Conservation (phyloP, 192 early-diverging fungal genomes). For the Coemansia guatemalensis region DNA sequence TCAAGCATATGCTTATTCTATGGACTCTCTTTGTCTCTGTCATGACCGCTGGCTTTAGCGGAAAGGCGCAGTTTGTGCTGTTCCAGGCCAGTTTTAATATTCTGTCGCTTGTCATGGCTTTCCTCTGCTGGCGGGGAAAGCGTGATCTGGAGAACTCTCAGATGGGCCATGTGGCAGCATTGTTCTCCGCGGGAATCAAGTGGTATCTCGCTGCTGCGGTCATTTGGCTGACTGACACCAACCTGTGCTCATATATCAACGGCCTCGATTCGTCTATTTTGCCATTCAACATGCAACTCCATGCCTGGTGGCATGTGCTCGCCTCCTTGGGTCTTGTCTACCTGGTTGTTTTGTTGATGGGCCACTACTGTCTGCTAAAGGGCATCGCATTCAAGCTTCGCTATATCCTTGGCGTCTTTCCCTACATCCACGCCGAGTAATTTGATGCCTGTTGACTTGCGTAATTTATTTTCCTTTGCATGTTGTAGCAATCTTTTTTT, state of each 20-base stretch:
- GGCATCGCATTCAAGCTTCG: conserved; percentile 38
- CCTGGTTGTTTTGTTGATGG: conserved; percentile 58
- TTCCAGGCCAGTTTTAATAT: conserved; percentile 52
- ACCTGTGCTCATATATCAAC: conserved; percentile 51
- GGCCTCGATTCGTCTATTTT: conserved; percentile 43
- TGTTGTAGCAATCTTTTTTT: conserved; percentile 1
- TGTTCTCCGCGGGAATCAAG: conserved; percentile 43
- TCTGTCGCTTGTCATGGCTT: conserved; percentile 26
- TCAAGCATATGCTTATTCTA: conserved; percentile 36
- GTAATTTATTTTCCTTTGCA: conserved; percentile 10
- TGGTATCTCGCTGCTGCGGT: conserved; percentile 25
- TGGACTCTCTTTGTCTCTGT: conserved; percentile 48
- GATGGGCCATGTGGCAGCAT: conserved; percentile 29
- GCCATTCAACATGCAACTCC: conserved; percentile 58
- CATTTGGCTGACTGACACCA: conserved; percentile 51
- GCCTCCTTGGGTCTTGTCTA: conserved; percentile 60
- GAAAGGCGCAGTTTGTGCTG: conserved; percentile 49
- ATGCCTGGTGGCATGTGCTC: conserved; percentile 66
- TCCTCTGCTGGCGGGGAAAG: conserved; percentile 44
- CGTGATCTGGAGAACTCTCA: conserved; percentile 23
- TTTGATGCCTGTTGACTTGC: background rate
- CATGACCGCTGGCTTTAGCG: conserved; percentile 47
- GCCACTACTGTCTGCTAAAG: conserved; percentile 46
- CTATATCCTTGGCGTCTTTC: conserved; percentile 32
- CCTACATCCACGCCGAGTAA: conserved; percentile 35